phyloP scores from a whole-genome alignment of 176 grass and related monocot species.

The Sorghum bicolor region Sorghum_bicolor_NCBIv3 NC_012871.2:76096501-76097000 shows the following conservation, averaged over 20 bases:
- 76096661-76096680: neutral
- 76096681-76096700: neutral
- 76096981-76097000: conserved; percentile 78
- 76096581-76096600: neutral
- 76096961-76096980: conserved; percentile 93
- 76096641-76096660: neutral
- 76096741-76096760: neutral
- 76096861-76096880: neutral
- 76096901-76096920: neutral
- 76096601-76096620: neutral
- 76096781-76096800: conserved; percentile 66
- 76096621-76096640: neutral
- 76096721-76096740: neutral
- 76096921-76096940: conserved; percentile 29
- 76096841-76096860: conserved; percentile 84
- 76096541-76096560: neutral
- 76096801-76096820: conserved; percentile 94
- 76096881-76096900: neutral
- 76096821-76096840: conserved; percentile 90
- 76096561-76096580: neutral
- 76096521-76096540: too few species aligned
- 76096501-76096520: too few species aligned
- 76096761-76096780: neutral
- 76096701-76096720: neutral
- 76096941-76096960: conserved; percentile 97